Conservation (phyloP, 116 monocot genomes). For the Papilionanthe hybrid region DNA sequence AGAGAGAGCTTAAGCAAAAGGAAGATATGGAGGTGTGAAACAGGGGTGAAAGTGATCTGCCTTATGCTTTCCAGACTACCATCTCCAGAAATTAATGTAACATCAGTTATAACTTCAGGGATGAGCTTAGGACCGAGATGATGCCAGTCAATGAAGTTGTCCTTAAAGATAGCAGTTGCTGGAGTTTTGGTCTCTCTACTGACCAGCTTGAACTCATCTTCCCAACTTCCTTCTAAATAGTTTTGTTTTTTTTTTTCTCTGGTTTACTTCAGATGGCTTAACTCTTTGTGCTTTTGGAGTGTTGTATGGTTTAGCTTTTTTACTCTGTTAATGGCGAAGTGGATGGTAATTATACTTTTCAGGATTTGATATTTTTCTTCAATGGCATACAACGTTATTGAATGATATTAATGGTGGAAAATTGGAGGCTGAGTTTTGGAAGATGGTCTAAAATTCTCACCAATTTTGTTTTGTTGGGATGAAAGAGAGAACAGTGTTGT, state of each 20-base stretch:
- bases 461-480: no score
- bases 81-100: neutral
- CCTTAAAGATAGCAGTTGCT: neutral
- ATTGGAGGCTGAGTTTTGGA: no score
- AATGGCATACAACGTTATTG: no score
- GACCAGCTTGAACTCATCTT: neutral
- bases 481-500: no score
- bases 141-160: slow-evolving; percentile 19
- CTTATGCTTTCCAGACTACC: slow-evolving; percentile 21
- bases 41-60: slow-evolving; percentile 25
- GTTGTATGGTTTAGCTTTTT: neutral
- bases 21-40: neutral
- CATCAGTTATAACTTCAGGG: slow-evolving; percentile 17
- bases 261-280: no score
- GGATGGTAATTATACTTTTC: neutral
- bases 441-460: no score
- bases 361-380: no score
- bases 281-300: neutral
- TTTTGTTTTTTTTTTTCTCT: no score
- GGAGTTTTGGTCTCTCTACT: neutral
- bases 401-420: no score
- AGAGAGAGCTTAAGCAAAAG: no score
- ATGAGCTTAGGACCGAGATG: slow-evolving; percentile 23
- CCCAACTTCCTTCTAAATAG: no score
- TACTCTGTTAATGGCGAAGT: neutral